Conservation (phyloP, 208 protist genomes). For the Leishmania turanica region DNA sequence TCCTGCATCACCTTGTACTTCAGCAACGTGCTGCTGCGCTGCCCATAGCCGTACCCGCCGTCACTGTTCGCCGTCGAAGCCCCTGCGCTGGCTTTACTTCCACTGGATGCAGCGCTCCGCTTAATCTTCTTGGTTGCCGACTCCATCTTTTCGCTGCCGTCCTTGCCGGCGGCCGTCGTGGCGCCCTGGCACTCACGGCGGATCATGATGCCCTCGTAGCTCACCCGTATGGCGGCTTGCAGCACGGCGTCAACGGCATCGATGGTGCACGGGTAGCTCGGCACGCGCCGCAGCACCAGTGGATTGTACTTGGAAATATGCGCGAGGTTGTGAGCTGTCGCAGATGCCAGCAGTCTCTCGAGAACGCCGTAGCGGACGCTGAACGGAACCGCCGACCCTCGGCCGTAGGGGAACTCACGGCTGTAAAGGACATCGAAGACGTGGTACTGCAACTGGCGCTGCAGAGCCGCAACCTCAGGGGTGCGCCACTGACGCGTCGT, state of each 20-base stretch:
- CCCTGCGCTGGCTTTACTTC: background rate
- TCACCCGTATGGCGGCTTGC: conserved; percentile 46
- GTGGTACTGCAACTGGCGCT: conserved; percentile 80
- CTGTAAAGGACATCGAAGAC: conserved; percentile 88
- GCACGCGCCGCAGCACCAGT: conserved; percentile 53
- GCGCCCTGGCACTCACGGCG: conserved; percentile 43
- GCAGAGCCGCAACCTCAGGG: conserved; percentile 55
- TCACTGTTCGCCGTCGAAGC: background rate
- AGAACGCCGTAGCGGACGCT: conserved; percentile 54
- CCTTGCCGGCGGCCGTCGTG: background rate
- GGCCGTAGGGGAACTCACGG: conserved; percentile 27
- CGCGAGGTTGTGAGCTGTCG: conserved; percentile 18
- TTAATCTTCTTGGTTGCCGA: conserved; percentile 3
- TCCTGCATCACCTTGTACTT: conserved; percentile 93
- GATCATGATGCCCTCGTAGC: conserved; percentile 90
- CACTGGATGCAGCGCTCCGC: background rate
- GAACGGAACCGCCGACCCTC: conserved; percentile 36
- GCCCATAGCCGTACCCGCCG: conserved; percentile 78
- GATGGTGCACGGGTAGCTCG: conserved; percentile 39
- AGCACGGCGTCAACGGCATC: conserved; percentile 42
- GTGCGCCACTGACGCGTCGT: conserved; percentile 64
- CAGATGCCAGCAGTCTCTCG: conserved; percentile 25
- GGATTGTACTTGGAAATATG: conserved; percentile 28
- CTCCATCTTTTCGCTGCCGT: conserved; percentile 9
- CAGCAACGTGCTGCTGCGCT: conserved; percentile 78